These are phyloP conservation scores for Raffaelea ambrosiae DNA, from an alignment of 2,329 filamentous ascomycete species.

Conservation along the genomic window DNA sequence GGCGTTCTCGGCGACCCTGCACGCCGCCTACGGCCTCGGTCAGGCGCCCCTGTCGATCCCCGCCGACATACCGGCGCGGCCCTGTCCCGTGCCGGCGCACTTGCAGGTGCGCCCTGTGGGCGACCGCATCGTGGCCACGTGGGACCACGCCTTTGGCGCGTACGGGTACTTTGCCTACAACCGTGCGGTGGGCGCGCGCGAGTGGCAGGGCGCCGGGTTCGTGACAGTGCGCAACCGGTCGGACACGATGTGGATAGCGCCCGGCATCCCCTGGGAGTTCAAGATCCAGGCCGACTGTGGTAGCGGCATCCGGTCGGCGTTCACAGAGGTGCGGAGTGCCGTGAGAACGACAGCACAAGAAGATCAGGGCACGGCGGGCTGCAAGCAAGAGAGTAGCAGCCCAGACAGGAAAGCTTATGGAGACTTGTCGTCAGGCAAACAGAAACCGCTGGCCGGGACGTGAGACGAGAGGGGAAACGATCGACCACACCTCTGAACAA, in stretches of 20 bases:
- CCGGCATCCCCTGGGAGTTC: neutral
- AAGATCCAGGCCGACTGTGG: neutral
- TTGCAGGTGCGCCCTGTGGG: neutral
- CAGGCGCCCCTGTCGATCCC: no score
- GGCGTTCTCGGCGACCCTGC: constrained; percentile 26
- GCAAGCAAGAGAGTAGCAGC: no score
- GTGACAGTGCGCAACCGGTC: neutral
- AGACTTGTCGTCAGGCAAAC: no score
- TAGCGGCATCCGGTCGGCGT: constrained; percentile 63
- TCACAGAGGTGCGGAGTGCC: neutral
- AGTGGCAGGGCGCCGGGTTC: no score
- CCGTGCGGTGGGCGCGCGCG: neutral
- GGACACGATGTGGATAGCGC: neutral
- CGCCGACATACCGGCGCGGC: neutral
- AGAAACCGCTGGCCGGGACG: no score
- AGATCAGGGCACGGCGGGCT: no score
- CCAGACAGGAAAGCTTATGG: no score
- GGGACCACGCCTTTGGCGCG: constrained; percentile 1
- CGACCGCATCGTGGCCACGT: neutral
- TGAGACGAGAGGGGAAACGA: no score
- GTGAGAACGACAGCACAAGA: no score
- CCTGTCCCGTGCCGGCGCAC: neutral
- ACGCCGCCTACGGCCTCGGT: constrained; percentile 1
- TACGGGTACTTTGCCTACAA: neutral
- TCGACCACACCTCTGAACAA: no score